Base-by-base conservation (phyloP, 1,284 basidiomycete genomes). In the Amylostereum areolatum region DNA sequence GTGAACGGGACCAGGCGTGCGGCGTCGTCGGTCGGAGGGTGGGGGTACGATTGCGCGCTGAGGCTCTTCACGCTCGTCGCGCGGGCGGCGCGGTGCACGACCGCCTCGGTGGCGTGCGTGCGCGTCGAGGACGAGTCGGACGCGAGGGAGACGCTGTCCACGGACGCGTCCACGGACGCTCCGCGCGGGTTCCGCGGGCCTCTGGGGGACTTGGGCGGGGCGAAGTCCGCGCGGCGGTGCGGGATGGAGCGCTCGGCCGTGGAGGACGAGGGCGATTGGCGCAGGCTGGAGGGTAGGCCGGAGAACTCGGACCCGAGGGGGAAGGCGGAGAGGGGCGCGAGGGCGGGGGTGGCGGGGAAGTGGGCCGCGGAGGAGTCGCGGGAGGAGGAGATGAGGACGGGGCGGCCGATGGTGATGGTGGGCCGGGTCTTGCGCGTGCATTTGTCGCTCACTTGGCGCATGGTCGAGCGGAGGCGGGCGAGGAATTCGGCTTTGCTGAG, bases 401-500 rank as follows among this genome's bases (percentile, higher is more conserved):
- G 81, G 53, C 73, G 67, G 34, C 79, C 74, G 52, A 85, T 81
- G 36, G 69, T 66, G 5, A 76, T 62, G 33, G 62, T 12, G 45
- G 32, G 24, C 45, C 45, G 3, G 50, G 35, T 54, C 42, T 66
- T 69, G 44, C 63, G 63, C 37, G 66, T 68, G 8, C 31, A n/a
- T n/a, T 69, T 79, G 57, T 80, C 74, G 67, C 85, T 86, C 51
- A 86, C 83, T 43, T 78, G 74, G 49, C 85, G 72, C 33, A 82
- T 78, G 6, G 82, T 82, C 43, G 77, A 68, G 56, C 69, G 75
- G 41, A 88, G 71, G 59, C 67, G 75, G 24, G 73, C 71, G 45
- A 87, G 57, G 59, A 88, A 87, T 57, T 85, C 82, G 27, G 68
- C 71, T 62, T 88, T 88, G 60, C 73, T 80, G 73, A 86, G 81